Conservation (phyloP, 139 green algal genomes). For the Volvox reticuliferus region DNA sequence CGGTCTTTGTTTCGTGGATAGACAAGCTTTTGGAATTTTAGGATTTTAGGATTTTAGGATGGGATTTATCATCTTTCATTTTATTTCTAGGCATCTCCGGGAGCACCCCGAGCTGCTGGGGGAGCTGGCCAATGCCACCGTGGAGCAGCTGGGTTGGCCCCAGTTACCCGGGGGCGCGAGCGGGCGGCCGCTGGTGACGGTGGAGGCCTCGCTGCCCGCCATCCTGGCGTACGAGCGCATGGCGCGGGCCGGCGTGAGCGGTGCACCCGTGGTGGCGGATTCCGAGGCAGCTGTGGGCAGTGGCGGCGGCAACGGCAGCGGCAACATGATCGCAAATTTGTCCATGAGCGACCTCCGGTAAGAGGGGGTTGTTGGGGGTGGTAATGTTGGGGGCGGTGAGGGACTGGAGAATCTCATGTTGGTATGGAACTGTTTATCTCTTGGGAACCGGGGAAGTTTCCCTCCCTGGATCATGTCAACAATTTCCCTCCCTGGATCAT, state of each 20-base stretch:
- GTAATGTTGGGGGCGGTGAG: not conserved
- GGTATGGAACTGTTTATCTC: no score
- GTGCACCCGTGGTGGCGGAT: slow-evolving; percentile 68
- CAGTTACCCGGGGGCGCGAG: not conserved
- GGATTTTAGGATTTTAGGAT: no score
- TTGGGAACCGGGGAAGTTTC: not conserved
- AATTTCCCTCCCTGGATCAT: no score
- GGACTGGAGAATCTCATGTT: no score
- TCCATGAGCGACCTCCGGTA: slow-evolving; percentile 80
- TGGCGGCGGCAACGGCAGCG: slow-evolving; percentile 15
- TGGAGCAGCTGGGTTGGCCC: slow-evolving; percentile 33
- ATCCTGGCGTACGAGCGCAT: slow-evolving; percentile 81
- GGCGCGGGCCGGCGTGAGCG: slow-evolving; percentile 36
- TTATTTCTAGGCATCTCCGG: slow-evolving; percentile 9
- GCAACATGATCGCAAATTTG: slow-evolving; percentile 85
- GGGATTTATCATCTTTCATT: no score
- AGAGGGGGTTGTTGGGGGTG: not conserved
- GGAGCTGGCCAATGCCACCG: not conserved
- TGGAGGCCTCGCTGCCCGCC: slow-evolving; percentile 66
- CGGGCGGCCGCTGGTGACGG: slow-evolving; percentile 55
- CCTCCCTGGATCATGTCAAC: no score
- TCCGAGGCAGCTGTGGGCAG: slow-evolving; percentile 46
- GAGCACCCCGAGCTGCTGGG: slow-evolving; percentile 40
- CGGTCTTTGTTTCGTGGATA: no score
- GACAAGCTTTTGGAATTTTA: no score